phyloP scores from a whole-genome alignment of 2,329 filamentous ascomycete genomes.

The Gnomoniopsis sp. region DNA sequence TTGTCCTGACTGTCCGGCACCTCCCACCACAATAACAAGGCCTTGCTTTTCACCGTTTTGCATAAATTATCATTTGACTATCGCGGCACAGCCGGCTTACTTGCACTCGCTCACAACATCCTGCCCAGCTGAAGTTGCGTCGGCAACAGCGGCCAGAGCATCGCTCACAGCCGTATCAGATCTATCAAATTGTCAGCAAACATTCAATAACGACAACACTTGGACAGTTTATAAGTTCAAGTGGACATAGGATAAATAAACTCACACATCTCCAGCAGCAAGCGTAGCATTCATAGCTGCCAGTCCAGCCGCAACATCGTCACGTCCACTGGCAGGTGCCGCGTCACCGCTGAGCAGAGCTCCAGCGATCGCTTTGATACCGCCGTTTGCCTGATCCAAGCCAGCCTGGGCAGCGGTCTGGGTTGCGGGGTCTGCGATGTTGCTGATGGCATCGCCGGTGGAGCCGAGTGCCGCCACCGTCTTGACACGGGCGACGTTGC shows the following conservation, averaged over 20 bases:
- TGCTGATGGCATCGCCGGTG: background rate
- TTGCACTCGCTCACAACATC: slow-evolving; percentile 8
- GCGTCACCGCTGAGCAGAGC: background rate
- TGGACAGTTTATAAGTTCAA: no score
- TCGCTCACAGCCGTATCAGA: slow-evolving; percentile 9
- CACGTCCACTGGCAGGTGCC: background rate
- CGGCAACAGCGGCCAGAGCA: background rate
- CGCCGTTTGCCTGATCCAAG: slow-evolving; percentile 8
- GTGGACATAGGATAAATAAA: background rate
- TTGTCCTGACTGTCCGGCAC: no score
- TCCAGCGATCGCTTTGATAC: background rate
- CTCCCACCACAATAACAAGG: no score
- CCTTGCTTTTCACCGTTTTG: no score
- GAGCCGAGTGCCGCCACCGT: slow-evolving; percentile 1
- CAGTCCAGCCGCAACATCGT: slow-evolving; percentile 1
- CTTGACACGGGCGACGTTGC: slow-evolving; percentile 9
- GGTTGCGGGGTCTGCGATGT: background rate
- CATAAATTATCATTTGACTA: no score
- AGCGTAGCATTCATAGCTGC: background rate
- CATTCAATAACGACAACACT: background rate
- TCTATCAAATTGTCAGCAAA: background rate
- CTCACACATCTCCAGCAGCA: slow-evolving; percentile 7
- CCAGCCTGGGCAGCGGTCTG: background rate
- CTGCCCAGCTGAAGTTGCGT: slow-evolving; percentile 1
- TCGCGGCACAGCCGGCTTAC: no score